A percentile compares a stretch with the other conserved stretches of the same genome.
These are phyloP conservation scores for Artomyces pyxidatus DNA, from an alignment of 768 basidiomycete genomes.

Conservation along the genomic window DNA sequence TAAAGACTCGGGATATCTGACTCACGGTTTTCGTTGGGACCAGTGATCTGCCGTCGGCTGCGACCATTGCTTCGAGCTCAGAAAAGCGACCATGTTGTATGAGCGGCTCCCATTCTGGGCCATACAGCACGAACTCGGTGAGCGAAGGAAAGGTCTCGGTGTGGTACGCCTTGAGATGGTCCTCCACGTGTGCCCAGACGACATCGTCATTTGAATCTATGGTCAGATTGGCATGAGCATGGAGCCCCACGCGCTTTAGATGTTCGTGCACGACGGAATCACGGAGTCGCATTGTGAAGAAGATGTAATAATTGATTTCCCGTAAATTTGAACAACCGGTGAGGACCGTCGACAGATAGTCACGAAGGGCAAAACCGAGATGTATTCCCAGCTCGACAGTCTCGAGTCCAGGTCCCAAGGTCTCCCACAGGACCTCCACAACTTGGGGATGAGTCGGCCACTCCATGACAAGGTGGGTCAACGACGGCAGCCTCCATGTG, in stretches of 20 bases:
- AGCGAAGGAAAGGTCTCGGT: slow-evolving; percentile 38
- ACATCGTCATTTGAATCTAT: slow-evolving; percentile 22
- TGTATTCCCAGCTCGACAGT: slow-evolving; percentile 52
- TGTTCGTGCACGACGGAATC: slow-evolving; percentile 18
- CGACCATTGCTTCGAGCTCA: background rate
- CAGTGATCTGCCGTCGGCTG: background rate
- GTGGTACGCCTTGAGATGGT: slow-evolving; percentile 40
- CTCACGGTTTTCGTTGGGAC: background rate
- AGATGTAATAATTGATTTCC: slow-evolving; percentile 42
- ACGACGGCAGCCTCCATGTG: slow-evolving; percentile 44
- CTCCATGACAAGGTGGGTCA: slow-evolving; percentile 41
- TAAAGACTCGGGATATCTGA: background rate
- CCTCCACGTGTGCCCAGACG: slow-evolving; percentile 31
- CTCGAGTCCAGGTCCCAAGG: slow-evolving; percentile 36
- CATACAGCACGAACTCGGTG: slow-evolving; percentile 37
- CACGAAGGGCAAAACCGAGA: slow-evolving; percentile 43
- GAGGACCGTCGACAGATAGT: slow-evolving; percentile 41
- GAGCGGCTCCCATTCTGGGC: slow-evolving; percentile 38
- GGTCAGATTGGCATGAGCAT: slow-evolving; percentile 35
- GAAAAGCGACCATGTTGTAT: slow-evolving; percentile 5
- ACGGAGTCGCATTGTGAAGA: slow-evolving; percentile 18
- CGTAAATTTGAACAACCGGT: slow-evolving; percentile 36
- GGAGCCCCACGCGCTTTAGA: slow-evolving; percentile 41
- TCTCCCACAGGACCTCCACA: background rate
- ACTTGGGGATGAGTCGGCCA: slow-evolving; percentile 38